Percentiles rank a stretch among this genome's conserved stretches.
Conservation (phyloP, 1,284 basidiomycete species). For the Psilocybe mexicana region DNA sequence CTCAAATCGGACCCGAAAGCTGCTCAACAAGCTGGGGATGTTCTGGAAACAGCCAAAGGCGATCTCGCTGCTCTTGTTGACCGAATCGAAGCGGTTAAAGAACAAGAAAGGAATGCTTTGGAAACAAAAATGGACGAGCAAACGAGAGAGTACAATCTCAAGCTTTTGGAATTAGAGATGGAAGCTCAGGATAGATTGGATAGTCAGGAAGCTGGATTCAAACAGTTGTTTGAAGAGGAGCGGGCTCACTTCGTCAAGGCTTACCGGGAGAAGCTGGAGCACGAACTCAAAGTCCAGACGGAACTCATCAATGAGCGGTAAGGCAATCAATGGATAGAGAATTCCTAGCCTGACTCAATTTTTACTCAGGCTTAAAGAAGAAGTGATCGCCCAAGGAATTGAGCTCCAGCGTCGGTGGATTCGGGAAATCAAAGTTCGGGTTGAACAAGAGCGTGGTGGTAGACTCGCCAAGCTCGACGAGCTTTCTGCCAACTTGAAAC, state of each 20-base stretch:
- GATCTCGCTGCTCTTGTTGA: conserved; percentile 82
- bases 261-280: conserved; percentile 86
- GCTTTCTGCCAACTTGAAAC: conserved; percentile 87
- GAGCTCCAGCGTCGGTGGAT: conserved; percentile 98
- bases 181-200: conserved; percentile 83
- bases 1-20: conserved; percentile 75
- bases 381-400: conserved; percentile 95
- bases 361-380: conserved; percentile 78
- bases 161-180: conserved; percentile 84
- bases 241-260: conserved; percentile 71
- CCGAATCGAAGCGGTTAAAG: conserved; percentile 81
- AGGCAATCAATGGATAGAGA: conserved; percentile 21
- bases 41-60: conserved; percentile 75
- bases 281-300: conserved; percentile 87
- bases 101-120: conserved; percentile 77
- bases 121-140: conserved; percentile 83
- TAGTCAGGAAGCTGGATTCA: conserved; percentile 85
- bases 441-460: conserved; percentile 96
- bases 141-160: conserved; percentile 80
- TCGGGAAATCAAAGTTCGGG: conserved; percentile 91
- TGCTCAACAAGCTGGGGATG: conserved; percentile 65
- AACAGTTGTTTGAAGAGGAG: conserved; percentile 82
- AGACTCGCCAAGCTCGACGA: conserved; percentile 94
- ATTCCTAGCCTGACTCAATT: conserved; percentile 1
- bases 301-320: conserved; percentile 94